Base-by-base conservation (phyloP, 176 grass and related monocot species). In the Thinopyrum elongatum region DNA sequence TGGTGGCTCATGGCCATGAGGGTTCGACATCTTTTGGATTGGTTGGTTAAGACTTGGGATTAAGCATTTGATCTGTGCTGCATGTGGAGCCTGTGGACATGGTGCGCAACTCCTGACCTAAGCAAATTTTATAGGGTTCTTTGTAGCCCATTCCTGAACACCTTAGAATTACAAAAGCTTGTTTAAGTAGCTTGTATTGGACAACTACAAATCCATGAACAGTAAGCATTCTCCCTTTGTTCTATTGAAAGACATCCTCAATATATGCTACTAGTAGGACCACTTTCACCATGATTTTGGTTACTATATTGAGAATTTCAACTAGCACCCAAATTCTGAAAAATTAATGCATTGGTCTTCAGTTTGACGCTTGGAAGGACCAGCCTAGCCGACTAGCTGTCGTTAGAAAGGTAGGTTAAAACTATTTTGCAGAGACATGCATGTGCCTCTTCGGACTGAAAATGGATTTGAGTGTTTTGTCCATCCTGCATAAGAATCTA, bases 21-120 rank as follows among this genome's bases (percentile, higher is more conserved):
- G 38, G 22, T 67, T 61, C 41, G 38, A 30, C 70, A 80, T 85
- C 49, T 74, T 81, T 70, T 88, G 17, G 61, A 55, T 86, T 82
- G 38, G 16, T 82, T 86, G 27, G 42, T 76, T 76, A 19, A 66
- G 63, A 69, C n/a, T n/a, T n/a, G n/a, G 61, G 46, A 61, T 81
- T 76, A 67, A 51, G 35, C 36, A 77, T 33, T 69, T 49, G 15
- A 39, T 55, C 21, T 80, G 17, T 80, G 57, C 69, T 28, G 44
- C 77, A 69, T 65, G 77, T 80, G 77, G 21, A 51, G 44, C 77
- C 23, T 65, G 69, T 80, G 77, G 14, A 38, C 36, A 28, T 70
- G 55, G 7, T 57, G 4, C 1, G 27, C 28, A 51, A 51, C 79
- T 86, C 25, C 53, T 19, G 53, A 39, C 77, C 11, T 75, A 3